These are phyloP conservation scores for Scutellaria baicalensis DNA, from an alignment of 257 asterid genomes.

Conservation along the genomic window DNA sequence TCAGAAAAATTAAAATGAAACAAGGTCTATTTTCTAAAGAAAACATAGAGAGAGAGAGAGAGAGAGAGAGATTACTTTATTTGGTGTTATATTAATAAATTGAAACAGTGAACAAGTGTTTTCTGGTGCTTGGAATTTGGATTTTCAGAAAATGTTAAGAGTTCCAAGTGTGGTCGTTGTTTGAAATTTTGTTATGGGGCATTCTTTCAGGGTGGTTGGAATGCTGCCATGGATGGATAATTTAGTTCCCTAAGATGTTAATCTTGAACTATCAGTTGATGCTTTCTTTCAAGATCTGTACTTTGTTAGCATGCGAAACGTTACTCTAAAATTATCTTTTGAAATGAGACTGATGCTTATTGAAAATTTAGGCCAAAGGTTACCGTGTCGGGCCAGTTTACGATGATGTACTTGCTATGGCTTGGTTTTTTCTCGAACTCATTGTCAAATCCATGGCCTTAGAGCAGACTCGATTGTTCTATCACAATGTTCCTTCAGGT, in stretches of 20 bases:
- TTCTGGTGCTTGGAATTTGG: not conserved
- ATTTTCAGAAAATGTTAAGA: not conserved
- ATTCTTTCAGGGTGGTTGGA: not conserved
- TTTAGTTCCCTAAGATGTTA: slow-evolving; percentile 1
- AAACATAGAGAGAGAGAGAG: not conserved
- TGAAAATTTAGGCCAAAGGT: slow-evolving; percentile 76
- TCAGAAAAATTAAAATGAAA: no score
- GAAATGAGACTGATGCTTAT: slow-evolving; percentile 3
- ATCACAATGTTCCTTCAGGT: slow-evolving; percentile 88
- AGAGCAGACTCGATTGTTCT: slow-evolving; percentile 91
- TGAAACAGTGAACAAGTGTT: not conserved
- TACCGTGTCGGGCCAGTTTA: slow-evolving; percentile 99
- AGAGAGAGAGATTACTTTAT: not conserved
- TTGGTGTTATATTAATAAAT: not conserved
- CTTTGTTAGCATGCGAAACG: not conserved
- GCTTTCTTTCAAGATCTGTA: not conserved
- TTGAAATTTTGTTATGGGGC: not conserved
- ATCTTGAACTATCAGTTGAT: not conserved
- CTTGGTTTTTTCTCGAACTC: slow-evolving; percentile 98
- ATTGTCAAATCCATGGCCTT: slow-evolving; percentile 96
- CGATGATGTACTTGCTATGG: slow-evolving; percentile 99
- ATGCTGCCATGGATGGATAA: not conserved
- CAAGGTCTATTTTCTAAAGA: no score
- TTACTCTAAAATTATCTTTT: slow-evolving; percentile 10
- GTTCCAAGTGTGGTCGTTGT: not conserved